Evolutionary conservation across 2,329 filamentous ascomycete genomes (phyloP), one percentile per base, ranked within the genome.

Genomic region (Colletotrichum sp.): DNA sequence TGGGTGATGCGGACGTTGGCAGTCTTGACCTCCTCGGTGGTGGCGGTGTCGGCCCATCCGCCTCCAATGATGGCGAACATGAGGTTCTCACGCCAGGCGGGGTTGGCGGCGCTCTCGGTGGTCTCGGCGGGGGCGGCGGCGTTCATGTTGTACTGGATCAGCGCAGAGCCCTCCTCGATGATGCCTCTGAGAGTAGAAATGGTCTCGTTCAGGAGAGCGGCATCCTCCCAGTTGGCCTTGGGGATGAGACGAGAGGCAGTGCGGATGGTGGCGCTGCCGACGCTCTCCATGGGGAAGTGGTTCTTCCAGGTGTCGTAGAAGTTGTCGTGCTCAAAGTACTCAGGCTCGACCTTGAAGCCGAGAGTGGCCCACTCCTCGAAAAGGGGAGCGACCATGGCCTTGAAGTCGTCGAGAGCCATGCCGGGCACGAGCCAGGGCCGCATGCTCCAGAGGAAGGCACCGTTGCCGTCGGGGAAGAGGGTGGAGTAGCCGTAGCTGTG

Each of bases 61-160:
- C 64, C 30, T 14, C 73, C 70, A 59, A 79, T 77, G 76, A 86
- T 85, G 64, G 78, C 78, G 69, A 83, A 83, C 80, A 86, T 80
- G 36, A 81, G 78, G 9, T 83, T 83, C 1, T 83, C 82, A n/a
- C 88, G 82, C 87, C 87, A 90, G 1, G 87, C 87, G 1, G 87
- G 87, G 67, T 85, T 85, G n/a, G 84, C 80, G 7, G 85, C 82
- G 24, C 84, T 86, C 55, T 81, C 79, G 12, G 81, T 69, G 14
- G 80, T 68, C n/a, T 36, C 77, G 0, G 71, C 73, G 9, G 77
- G 74, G n/a, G 78, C 78, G 9, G 62, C 78, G 0, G 75, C 73
- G 38, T 79, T 76, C 48, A 76, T 76, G 68, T 77, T 77, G 68
- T 77, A 77, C 26, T 74, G 74, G 4, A 77, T 77, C 28, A 77